Evolutionary conservation across 768 basidiomycete species (phyloP).

Genomic region (Cystofilobasidium ferigula): DNA sequence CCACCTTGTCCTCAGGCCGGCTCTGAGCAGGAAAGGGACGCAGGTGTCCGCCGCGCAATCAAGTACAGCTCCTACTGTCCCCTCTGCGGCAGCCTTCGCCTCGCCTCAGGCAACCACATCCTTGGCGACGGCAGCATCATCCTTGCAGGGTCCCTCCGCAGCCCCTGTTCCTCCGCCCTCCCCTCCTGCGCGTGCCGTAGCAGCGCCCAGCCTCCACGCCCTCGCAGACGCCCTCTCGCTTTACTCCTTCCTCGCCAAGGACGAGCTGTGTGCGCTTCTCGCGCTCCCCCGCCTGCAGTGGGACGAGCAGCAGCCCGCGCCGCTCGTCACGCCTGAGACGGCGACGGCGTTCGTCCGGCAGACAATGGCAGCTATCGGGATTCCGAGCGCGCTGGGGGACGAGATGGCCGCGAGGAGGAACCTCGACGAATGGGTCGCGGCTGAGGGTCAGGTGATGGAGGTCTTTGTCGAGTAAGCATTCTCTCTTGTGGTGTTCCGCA

Average conservation of each 20-base stretch:
- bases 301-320: constrained; percentile 1
- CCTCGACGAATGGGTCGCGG: constrained; percentile 16
- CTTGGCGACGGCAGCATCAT: no score
- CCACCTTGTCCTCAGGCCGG: constrained; percentile 17
- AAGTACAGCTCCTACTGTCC: background rate
- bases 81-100: background rate
- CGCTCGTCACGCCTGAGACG: background rate
- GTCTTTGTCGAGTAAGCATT: constrained; percentile 17
- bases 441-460: constrained; percentile 1
- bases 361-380: constrained; percentile 1
- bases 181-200: background rate
- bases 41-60: background rate
- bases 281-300: background rate
- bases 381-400: constrained; percentile 10
- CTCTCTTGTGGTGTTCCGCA: background rate
- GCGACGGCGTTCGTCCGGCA: constrained; percentile 7
- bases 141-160: background rate
- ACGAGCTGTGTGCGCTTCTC: constrained; percentile 12
- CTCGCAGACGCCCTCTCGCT: constrained; percentile 13
- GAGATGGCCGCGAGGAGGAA: background rate
- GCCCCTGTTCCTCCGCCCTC: background rate
- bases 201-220: background rate
- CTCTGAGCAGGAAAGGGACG: background rate
- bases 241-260: constrained; percentile 7
- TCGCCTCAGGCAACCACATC: no score